Evolutionary conservation across 352 stramenopile genomes (phyloP).

Genomic region (Pythium plurisporium): DNA sequence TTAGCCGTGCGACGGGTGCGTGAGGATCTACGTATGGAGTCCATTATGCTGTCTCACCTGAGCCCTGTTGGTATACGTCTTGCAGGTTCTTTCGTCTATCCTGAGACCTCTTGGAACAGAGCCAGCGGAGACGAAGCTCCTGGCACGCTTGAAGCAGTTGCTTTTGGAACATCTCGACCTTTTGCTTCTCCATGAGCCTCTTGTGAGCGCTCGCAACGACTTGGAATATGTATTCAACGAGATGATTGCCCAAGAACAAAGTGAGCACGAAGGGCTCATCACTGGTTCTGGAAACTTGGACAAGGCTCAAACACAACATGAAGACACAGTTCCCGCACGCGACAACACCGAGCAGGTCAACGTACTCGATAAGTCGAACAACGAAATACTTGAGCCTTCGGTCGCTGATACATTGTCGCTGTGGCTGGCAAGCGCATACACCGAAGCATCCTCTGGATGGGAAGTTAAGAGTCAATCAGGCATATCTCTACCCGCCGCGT

Average conservation of each 20-base stretch:
- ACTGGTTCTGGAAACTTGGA: too few relatives aligned
- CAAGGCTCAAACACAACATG: background rate
- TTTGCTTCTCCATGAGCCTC: background rate
- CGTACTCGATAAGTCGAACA: too few relatives aligned
- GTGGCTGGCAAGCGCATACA: background rate
- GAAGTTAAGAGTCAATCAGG: background rate
- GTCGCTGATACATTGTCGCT: background rate
- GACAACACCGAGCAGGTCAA: too few relatives aligned
- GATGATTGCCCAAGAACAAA: too few relatives aligned
- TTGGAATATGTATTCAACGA: constrained; percentile 1
- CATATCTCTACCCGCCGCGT: background rate
- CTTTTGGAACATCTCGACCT: constrained; percentile 6
- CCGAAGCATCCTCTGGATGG: background rate
- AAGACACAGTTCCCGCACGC: too few relatives aligned
- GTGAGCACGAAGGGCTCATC: too few relatives aligned
- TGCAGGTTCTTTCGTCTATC: background rate
- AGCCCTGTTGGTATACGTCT: background rate
- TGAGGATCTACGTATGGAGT: background rate
- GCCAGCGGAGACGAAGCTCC: background rate
- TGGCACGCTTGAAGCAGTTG: background rate
- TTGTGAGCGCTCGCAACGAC: background rate
- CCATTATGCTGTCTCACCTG: background rate
- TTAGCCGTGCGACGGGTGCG: constrained; percentile 3
- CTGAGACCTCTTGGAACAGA: background rate
- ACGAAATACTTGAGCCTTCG: too few relatives aligned